Evolutionary conservation across 164 flowering plant species (phyloP).

Genomic region (Kalanchoe fedtschenkoi): DNA sequence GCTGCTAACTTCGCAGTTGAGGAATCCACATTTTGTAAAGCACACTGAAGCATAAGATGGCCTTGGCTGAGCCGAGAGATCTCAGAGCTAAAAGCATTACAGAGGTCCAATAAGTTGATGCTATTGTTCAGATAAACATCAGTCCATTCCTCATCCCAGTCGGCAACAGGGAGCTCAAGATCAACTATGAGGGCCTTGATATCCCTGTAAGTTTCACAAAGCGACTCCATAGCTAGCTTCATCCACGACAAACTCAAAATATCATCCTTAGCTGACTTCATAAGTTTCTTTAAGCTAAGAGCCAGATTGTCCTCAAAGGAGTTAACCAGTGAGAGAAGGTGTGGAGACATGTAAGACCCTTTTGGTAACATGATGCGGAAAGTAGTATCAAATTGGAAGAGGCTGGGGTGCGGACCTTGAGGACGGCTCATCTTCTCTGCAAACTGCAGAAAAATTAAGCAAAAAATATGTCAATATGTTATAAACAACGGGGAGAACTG

Average conservation of each 20-base stretch:
- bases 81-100: conserved; percentile 73
- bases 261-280: conserved; percentile 34
- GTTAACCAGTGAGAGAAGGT: conserved; percentile 31
- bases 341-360: conserved; percentile 45
- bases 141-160: conserved; percentile 94
- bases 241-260: conserved; percentile 74
- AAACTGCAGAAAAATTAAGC: conserved; percentile 13
- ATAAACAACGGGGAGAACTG: neutral
- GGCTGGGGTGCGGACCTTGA: conserved; percentile 60
- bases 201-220: conserved; percentile 61
- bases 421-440: conserved; percentile 55
- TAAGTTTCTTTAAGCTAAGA: conserved; percentile 45
- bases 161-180: conserved; percentile 66
- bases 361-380: conserved; percentile 60
- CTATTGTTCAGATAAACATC: conserved; percentile 79
- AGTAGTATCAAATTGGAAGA: conserved; percentile 72
- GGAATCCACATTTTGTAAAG: conserved; percentile 34
- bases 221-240: conserved; percentile 54
- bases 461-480: neutral
- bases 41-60: conserved; percentile 56
- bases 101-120: conserved; percentile 72
- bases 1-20: conserved; percentile 25
- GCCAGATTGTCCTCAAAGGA: conserved; percentile 55
- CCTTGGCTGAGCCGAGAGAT: conserved; percentile 66
- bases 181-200: conserved; percentile 59